These are phyloP conservation scores for Styphnolobium japonicum DNA, from an alignment of 306 rosid species.

Conservation along the genomic window DNA sequence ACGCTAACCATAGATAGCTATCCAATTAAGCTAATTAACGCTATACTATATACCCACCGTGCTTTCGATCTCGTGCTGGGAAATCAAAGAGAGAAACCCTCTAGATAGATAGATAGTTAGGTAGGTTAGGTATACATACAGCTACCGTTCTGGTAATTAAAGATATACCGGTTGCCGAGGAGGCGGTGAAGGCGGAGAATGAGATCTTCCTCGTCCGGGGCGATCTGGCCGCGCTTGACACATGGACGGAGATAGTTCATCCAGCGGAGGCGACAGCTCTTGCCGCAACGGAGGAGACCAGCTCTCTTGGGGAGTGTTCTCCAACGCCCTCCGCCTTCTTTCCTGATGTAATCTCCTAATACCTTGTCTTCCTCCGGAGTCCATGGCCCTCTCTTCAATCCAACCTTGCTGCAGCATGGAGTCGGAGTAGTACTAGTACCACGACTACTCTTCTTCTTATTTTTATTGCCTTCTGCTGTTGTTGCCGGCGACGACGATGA, in stretches of 20 bases:
- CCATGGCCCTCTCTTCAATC: constrained; percentile 91
- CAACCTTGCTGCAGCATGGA: constrained; percentile 66
- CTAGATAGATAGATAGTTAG: no score
- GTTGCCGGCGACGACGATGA: background rate
- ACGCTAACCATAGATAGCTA: no score
- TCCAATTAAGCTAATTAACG: no score
- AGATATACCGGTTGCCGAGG: constrained; percentile 65
- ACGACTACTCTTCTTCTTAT: background rate
- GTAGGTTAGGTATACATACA: no score
- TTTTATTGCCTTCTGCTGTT: background rate
- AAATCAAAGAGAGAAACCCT: background rate
- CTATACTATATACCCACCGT: no score
- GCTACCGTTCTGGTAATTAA: no score
- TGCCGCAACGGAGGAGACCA: constrained; percentile 81
- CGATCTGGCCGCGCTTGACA: constrained; percentile 89
- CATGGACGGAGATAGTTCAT: constrained; percentile 93
- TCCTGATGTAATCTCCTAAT: constrained; percentile 46
- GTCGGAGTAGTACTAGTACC: background rate
- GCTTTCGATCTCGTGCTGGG: background rate
- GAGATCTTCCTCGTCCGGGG: constrained; percentile 90
- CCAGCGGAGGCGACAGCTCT: constrained; percentile 95
- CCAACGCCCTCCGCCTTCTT: constrained; percentile 89
- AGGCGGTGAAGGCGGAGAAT: constrained; percentile 95
- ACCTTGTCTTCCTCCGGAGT: constrained; percentile 73
- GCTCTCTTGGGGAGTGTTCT: constrained; percentile 77